Evolutionary conservation across 768 basidiomycete genomes (phyloP).

Genomic region (Rhodosporidiobolus odoratus): DNA sequence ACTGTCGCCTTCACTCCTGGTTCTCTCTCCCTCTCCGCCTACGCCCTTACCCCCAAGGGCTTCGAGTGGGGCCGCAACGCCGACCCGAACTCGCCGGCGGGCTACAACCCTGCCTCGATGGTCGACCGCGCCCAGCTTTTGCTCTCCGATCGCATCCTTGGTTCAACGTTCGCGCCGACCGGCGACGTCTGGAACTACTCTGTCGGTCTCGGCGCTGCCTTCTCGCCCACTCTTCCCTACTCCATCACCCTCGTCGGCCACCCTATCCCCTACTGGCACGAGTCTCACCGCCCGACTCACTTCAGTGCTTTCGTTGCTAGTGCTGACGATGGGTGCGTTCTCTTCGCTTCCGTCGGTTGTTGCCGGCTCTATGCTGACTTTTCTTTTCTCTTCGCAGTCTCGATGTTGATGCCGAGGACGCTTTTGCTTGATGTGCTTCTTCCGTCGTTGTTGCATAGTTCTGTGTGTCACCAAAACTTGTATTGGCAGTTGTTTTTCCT

Average conservation of each 20-base stretch:
- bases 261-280: constrained; percentile 39
- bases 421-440: constrained; percentile 1
- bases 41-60: constrained; percentile 80
- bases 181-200: constrained; percentile 91
- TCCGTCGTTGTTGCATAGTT: not conserved
- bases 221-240: constrained; percentile 41
- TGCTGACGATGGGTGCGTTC: constrained; percentile 30
- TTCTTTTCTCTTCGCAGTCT: not conserved
- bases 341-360: not conserved
- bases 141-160: constrained; percentile 89
- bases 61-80: constrained; percentile 98
- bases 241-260: constrained; percentile 38
- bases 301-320: constrained; percentile 38
- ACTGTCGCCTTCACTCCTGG: constrained; percentile 96
- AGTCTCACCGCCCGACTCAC: constrained; percentile 38
- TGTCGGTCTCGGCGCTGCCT: constrained; percentile 29
- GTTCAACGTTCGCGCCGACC: constrained; percentile 88
- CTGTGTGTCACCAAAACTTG: not conserved
- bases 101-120: constrained; percentile 93
- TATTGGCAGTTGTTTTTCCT: not conserved
- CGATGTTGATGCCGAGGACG: constrained; percentile 9
- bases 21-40: constrained; percentile 89
- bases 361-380: not conserved
- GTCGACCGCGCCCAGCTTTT: constrained; percentile 84
- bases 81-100: constrained; percentile 49